phyloP scores from a whole-genome alignment of 352 stramenopile genomes.

The Phytophthora macrochlamydospora region DNA sequence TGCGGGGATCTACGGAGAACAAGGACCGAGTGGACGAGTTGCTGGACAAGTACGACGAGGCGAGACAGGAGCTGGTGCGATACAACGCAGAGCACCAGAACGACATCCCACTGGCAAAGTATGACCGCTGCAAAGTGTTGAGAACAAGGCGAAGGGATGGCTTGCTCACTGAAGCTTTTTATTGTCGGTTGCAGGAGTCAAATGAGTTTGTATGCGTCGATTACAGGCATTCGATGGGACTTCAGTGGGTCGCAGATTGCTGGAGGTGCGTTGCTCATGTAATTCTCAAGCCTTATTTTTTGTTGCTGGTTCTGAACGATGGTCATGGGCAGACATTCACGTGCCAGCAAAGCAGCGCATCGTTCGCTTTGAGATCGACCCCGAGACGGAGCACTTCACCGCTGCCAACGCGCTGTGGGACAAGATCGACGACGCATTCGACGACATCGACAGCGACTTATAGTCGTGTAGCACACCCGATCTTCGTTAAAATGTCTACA shows the following conservation, averaged over 20 bases:
- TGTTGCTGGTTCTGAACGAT: no score
- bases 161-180: slow-evolving; percentile 1
- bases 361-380: slow-evolving; percentile 62
- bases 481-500: not conserved
- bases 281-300: not conserved
- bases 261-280: slow-evolving; percentile 31
- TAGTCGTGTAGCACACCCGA: slow-evolving; percentile 17
- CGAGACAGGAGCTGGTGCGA: slow-evolving; percentile 59
- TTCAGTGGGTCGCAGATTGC: slow-evolving; percentile 56
- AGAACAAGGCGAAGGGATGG: not conserved
- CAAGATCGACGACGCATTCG: slow-evolving; percentile 71
- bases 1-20: slow-evolving; percentile 41
- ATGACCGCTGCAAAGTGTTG: slow-evolving; percentile 3
- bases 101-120: slow-evolving; percentile 78
- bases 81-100: slow-evolving; percentile 68
- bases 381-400: slow-evolving; percentile 55
- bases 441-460: slow-evolving; percentile 55
- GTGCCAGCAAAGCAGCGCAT: slow-evolving; percentile 61
- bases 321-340: slow-evolving; percentile 53
- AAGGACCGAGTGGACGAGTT: slow-evolving; percentile 66
- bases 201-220: slow-evolving; percentile 76
- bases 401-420: slow-evolving; percentile 72
- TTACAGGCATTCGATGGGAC: slow-evolving; percentile 85
- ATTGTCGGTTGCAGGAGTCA: slow-evolving; percentile 49
- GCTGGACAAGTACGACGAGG: slow-evolving; percentile 73